phyloP scores from a whole-genome alignment of 148 eudicot species.

The Agrostemma githago region DNA sequence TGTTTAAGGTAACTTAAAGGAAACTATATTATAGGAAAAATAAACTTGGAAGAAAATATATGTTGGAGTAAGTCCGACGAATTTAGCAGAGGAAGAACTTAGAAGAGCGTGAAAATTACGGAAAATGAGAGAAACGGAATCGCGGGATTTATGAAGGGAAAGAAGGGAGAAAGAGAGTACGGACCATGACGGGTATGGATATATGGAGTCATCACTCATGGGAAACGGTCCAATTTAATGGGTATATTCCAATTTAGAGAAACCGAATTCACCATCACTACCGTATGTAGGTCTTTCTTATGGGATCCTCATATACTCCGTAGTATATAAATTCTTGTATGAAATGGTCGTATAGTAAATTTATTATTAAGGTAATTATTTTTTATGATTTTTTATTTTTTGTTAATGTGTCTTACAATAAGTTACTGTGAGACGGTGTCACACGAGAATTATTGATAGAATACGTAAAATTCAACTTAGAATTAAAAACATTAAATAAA shows the following conservation, averaged over 20 bases:
- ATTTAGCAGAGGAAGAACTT: background rate
- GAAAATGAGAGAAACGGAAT: constrained; percentile 1
- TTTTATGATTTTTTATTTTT: too few species aligned
- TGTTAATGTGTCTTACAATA: too few species aligned
- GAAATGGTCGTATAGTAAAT: too few species aligned
- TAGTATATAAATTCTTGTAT: too few species aligned
- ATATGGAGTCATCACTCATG: background rate
- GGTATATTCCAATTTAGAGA: background rate
- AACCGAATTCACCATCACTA: background rate
- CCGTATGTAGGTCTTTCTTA: too few species aligned
- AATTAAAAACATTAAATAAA: too few species aligned
- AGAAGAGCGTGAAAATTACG: constrained; percentile 9
- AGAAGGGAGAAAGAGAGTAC: background rate
- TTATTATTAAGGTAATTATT: too few species aligned
- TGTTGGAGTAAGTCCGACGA: constrained; percentile 3
- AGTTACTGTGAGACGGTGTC: too few species aligned
- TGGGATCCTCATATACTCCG: too few species aligned
- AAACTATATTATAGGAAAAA: background rate
- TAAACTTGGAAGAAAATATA: constrained; percentile 6
- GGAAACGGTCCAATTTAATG: background rate
- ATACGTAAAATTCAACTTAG: too few species aligned
- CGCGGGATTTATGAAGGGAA: constrained; percentile 5
- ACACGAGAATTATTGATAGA: too few species aligned
- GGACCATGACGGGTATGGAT: background rate
- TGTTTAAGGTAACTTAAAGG: constrained; percentile 24